A percentile compares a stretch with the other conserved stretches of the same genome.
Conservation (phyloP, 1,284 basidiomycete genomes). For the Rhizoctonia solani region DNA sequence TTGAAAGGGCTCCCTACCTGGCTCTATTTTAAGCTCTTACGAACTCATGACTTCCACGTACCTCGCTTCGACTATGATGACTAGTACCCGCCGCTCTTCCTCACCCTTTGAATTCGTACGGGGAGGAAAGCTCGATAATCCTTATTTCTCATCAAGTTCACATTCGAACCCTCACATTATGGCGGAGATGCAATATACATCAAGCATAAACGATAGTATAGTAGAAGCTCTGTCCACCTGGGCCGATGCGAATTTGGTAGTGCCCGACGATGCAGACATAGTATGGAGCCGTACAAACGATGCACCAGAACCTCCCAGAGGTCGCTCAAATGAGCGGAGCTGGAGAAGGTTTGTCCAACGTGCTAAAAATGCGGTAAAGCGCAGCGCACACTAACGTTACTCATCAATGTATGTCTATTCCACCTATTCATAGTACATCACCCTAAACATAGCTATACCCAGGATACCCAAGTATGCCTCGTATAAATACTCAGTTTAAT, state of each 20-base stretch:
- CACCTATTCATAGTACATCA: background rate
- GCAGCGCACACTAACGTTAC: background rate
- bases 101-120: constrained; percentile 11
- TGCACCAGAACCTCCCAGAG: background rate
- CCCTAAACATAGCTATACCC: background rate
- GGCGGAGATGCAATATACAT: background rate
- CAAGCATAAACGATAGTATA: background rate
- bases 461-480: too few relatives aligned
- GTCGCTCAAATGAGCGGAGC: background rate
- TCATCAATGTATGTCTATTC: background rate
- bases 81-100: background rate
- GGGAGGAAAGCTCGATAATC: constrained; percentile 24
- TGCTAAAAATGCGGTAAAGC: constrained; percentile 3
- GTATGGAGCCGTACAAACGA: background rate
- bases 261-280: background rate
- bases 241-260: background rate
- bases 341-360: constrained; percentile 11
- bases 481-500: background rate
- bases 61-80: background rate
- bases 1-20: too few relatives aligned
- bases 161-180: background rate
- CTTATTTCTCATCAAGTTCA: constrained; percentile 24
- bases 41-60: background rate
- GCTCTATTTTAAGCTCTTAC: background rate
- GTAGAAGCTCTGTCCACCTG: constrained; percentile 8